Evolutionary conservation across 495 filamentous ascomycete genomes (phyloP).

Genomic region (Apodospora peruviana): DNA sequence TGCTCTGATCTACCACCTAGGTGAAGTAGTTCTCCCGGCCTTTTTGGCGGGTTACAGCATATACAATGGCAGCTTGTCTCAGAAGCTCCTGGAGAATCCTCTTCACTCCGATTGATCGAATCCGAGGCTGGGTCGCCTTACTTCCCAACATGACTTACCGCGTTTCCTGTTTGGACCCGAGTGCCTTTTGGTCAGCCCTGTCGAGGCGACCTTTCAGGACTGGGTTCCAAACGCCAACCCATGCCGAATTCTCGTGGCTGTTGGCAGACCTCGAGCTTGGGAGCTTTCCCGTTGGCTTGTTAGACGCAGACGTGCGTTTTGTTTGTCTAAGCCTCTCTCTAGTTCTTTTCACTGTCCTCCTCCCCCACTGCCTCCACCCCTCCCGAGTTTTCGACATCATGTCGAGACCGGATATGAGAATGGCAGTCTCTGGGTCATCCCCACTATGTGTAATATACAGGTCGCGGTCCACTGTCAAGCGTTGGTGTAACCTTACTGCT

Average conservation of each 20-base stretch:
- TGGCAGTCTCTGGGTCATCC: too few relatives aligned
- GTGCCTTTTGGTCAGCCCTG: constrained; percentile 1
- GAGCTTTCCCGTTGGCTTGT: background rate
- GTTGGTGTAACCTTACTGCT: background rate
- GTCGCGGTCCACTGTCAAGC: too few relatives aligned
- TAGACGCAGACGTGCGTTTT: background rate
- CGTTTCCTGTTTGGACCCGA: background rate
- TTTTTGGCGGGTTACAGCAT: too few relatives aligned
- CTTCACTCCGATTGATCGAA: background rate
- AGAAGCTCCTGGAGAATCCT: too few relatives aligned
- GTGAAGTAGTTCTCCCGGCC: too few relatives aligned
- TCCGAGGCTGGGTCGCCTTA: background rate
- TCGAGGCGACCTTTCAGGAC: background rate
- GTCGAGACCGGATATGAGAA: too few relatives aligned
- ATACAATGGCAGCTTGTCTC: too few relatives aligned
- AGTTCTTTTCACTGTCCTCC: too few relatives aligned
- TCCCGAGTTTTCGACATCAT: too few relatives aligned
- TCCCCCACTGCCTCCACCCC: too few relatives aligned
- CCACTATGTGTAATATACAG: too few relatives aligned
- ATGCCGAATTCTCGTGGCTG: background rate
- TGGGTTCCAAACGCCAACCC: background rate
- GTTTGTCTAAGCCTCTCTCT: background rate
- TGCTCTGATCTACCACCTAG: too few relatives aligned
- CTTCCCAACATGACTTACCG: background rate
- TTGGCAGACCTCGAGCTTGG: background rate